Evolutionary conservation across 1,284 basidiomycete genomes (phyloP).

Genomic region (Phenoliferia sp.): DNA sequence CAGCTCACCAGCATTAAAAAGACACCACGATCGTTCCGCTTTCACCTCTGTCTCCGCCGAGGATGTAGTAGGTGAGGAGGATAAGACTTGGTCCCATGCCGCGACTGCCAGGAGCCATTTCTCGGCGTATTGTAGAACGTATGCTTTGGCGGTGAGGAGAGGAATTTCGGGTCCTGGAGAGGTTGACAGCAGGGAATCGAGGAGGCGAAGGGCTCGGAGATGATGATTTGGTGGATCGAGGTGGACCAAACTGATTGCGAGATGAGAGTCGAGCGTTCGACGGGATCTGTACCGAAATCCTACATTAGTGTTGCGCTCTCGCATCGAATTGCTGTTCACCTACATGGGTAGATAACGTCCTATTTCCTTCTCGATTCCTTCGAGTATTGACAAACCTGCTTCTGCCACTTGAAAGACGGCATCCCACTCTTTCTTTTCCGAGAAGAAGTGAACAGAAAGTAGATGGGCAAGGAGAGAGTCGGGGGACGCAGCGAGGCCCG

Average conservation of each 20-base stretch:
- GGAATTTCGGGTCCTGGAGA: not conserved
- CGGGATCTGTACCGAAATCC: conserved; percentile 8
- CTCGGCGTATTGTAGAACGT: conserved; percentile 60
- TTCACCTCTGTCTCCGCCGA: conserved; percentile 51
- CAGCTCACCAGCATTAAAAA: conserved; percentile 55
- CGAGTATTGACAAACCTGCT: conserved; percentile 59
- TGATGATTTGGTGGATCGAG: conserved; percentile 88
- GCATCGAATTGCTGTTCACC: conserved; percentile 15
- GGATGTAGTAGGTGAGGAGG: conserved; percentile 43
- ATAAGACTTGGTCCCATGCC: conserved; percentile 54
- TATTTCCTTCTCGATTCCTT: conserved; percentile 55
- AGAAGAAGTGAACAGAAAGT: conserved; percentile 48
- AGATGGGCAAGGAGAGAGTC: conserved; percentile 68
- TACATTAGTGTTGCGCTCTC: conserved; percentile 45
- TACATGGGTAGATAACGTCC: conserved; percentile 53
- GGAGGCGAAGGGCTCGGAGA: conserved; percentile 63
- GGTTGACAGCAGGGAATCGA: conserved; percentile 61
- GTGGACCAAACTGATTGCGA: conserved; percentile 74
- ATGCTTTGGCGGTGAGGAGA: conserved; percentile 69
- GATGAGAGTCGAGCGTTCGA: conserved; percentile 53
- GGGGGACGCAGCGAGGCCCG: conserved; percentile 54
- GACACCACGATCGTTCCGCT: conserved; percentile 85
- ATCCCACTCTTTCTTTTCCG: conserved; percentile 71
- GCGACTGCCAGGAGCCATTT: conserved; percentile 67
- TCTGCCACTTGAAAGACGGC: conserved; percentile 68